Evolutionary conservation across 1,284 basidiomycete species (phyloP).

Genomic region (Cutaneotrichosporon mucoides): DNA sequence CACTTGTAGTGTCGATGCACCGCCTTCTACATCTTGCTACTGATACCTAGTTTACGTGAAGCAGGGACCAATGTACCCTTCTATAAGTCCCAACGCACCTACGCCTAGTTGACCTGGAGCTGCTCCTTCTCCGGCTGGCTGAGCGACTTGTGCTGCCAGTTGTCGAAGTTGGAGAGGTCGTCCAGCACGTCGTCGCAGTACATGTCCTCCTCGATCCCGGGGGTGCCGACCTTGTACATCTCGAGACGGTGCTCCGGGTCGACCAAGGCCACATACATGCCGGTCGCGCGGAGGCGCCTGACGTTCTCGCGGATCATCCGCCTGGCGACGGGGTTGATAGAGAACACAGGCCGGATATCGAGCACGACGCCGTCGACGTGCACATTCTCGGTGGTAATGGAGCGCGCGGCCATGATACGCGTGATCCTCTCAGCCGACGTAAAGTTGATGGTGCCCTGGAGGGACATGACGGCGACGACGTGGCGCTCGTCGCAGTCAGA

Average conservation of each 20-base stretch:
- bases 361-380: slow-evolving; percentile 11
- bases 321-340: slow-evolving; percentile 9
- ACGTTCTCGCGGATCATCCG: slow-evolving; percentile 16
- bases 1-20: no score
- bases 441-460: slow-evolving; percentile 21
- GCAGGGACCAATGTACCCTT: no score
- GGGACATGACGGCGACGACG: slow-evolving; percentile 9
- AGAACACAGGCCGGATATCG: slow-evolving; percentile 16
- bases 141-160: slow-evolving; percentile 5
- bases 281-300: slow-evolving; percentile 8
- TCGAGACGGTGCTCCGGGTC: slow-evolving; percentile 16
- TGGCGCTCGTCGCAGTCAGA: neutral
- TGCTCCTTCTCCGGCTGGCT: neutral
- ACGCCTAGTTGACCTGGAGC: neutral
- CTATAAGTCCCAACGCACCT: no score
- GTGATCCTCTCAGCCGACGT: slow-evolving; percentile 17
- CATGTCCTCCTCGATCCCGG: neutral
- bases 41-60: no score
- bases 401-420: slow-evolving; percentile 11
- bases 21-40: no score
- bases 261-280: slow-evolving; percentile 7
- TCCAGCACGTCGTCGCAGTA: slow-evolving; percentile 5
- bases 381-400: neutral
- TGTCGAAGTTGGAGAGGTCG: slow-evolving; percentile 8
- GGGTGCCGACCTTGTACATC: neutral